Evolutionary conservation across 2,329 filamentous ascomycete genomes (phyloP), one percentile per base, ranked within the genome.

Genomic region (Trichophaea hybrida): DNA sequence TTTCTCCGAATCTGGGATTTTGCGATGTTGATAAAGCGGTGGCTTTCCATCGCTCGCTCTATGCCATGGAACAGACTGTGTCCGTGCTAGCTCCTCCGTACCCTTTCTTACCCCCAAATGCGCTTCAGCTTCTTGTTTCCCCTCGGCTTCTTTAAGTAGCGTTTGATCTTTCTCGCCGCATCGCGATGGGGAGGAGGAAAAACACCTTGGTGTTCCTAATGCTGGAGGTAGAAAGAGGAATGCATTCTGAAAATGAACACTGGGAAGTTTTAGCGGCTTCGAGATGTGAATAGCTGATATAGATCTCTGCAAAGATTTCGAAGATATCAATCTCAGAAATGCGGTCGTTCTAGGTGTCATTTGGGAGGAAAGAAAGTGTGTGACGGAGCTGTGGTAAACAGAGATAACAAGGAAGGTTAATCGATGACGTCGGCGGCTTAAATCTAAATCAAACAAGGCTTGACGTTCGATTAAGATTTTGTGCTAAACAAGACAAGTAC

Each of bases 1-100:
- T 12, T 50, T n/a, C 15, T 6, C 31, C 15, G 15, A 24, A 5
- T 17, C 7, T n/a, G 5, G 13, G 24, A 50, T 33, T 32, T 53
- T 33, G 24, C 50, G 24, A n/a, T 37, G 13, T 32, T 53, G 32
- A 53, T 53, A 53, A 37, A 1, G 4, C 32, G 50, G 50, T 1
- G 50, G 10, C 7, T 34, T 53, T 4, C 33, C 33, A 8, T 53
- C 32, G 4, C 6, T 35, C 10, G 8, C 34, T n/a, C 50, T 35
- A 53, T 53, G 50, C 50, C 50, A 53, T n/a, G 50, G 8, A 8
- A 53, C 50, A 5, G 50, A 53, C 13, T 53, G 50, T 32, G 50
- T 10, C 4, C 50, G 4, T 24, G 33, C 50, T 10, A 53, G 24
- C 33, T 37, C 31, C 13, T 53, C 34, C 6, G n/a, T 33, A 4